These are phyloP conservation scores for Verticillium nonalfalfae DNA, from an alignment of 2,329 filamentous ascomycete species.

Conservation along the genomic window DNA sequence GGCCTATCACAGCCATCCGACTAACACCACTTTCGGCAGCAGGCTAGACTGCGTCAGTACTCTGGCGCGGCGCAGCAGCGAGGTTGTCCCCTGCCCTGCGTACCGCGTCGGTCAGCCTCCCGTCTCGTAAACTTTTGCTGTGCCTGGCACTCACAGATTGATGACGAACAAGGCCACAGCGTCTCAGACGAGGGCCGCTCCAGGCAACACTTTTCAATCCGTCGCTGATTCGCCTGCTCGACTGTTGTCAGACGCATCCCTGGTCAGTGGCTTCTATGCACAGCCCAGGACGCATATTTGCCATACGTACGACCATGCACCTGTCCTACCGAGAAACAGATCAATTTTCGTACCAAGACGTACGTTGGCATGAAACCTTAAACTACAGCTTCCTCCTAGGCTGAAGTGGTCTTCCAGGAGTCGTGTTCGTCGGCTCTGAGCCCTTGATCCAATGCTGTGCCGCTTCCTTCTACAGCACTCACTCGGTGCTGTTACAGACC, in stretches of 20 bases:
- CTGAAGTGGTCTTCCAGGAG: too few relatives aligned
- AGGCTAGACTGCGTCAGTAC: neutral
- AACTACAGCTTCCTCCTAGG: too few relatives aligned
- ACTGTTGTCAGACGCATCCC: neutral
- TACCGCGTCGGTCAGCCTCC: neutral
- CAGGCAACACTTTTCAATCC: neutral
- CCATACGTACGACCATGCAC: too few relatives aligned
- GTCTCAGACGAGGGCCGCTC: neutral
- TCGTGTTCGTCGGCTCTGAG: too few relatives aligned
- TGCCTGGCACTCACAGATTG: neutral
- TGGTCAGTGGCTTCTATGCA: neutral
- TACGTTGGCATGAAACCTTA: too few relatives aligned
- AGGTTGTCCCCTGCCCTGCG: neutral
- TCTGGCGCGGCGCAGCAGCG: neutral
- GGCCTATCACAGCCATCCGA: neutral
- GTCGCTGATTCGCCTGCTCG: neutral
- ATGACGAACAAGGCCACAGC: too few relatives aligned
- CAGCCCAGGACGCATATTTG: too few relatives aligned
- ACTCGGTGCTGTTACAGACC: too few relatives aligned
- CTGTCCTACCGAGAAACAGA: too few relatives aligned
- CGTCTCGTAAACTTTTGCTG: neutral
- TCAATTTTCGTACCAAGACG: too few relatives aligned
- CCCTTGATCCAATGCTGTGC: too few relatives aligned
- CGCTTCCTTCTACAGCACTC: too few relatives aligned
- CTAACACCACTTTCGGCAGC: neutral